Conservation (phyloP, 768 basidiomycete species). For the Dendrothele bispora region DNA sequence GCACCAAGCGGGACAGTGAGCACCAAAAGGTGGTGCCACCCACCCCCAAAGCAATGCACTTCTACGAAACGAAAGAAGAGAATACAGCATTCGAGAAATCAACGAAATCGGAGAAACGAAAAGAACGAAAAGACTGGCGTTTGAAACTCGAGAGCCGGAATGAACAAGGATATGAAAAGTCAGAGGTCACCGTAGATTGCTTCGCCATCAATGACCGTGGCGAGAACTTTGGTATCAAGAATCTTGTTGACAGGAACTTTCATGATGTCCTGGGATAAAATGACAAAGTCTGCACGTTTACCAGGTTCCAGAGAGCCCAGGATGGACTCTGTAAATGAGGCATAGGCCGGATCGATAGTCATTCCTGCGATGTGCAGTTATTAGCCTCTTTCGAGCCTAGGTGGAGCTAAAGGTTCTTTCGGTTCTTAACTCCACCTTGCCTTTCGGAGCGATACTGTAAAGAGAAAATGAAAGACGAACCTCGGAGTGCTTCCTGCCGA, state of each 20-base stretch:
- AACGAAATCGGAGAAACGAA: background rate
- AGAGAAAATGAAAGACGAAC: conserved; percentile 30
- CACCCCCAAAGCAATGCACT: conserved; percentile 8
- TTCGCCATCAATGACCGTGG: conserved; percentile 79
- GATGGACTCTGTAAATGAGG: conserved; percentile 72
- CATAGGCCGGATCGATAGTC: conserved; percentile 86
- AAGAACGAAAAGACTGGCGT: conserved; percentile 1
- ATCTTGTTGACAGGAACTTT: conserved; percentile 55
- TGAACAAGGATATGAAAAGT: background rate
- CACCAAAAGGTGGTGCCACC: background rate
- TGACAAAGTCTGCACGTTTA: conserved; percentile 83
- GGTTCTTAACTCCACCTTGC: too few relatives aligned
- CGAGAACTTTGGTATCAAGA: conserved; percentile 63
- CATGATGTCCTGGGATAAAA: conserved; percentile 85
- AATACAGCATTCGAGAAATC: too few relatives aligned
- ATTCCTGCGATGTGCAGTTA: conserved; percentile 53
- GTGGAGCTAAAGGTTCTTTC: background rate
- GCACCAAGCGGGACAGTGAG: conserved; percentile 17
- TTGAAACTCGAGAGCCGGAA: conserved; percentile 2
- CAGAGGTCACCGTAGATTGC: conserved; percentile 35
- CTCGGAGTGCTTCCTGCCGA: conserved; percentile 74
- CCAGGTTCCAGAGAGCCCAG: conserved; percentile 80
- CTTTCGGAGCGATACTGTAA: too few relatives aligned
- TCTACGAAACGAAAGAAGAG: background rate
- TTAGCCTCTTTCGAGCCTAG: background rate